phyloP scores from a whole-genome alignment of 805 yeast genomes.

The Teunomyces lycoperdinae region DNA sequence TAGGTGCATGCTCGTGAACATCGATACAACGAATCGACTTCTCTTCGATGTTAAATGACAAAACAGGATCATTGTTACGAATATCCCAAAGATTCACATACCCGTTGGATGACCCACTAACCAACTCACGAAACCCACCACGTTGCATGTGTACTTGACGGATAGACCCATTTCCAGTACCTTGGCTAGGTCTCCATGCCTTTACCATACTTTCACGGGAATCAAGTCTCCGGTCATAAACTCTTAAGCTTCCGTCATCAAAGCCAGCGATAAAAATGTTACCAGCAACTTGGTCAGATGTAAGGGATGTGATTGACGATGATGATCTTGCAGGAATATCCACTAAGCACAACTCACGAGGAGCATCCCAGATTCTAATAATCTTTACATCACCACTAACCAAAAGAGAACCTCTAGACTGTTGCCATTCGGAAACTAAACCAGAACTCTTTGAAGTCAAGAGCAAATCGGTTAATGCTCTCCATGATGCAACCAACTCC shows the following conservation, averaged over 20 bases:
- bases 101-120: conserved; percentile 82
- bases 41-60: conserved; percentile 51
- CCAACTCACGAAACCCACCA: conserved; percentile 90
- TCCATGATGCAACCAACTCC: conserved; percentile 81
- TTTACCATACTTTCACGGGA: conserved; percentile 82
- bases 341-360: conserved; percentile 78
- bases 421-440: conserved; percentile 93
- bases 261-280: conserved; percentile 88
- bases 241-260: conserved; percentile 84
- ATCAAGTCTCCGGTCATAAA: conserved; percentile 85
- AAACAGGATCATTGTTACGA: conserved; percentile 67
- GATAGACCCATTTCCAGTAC: conserved; percentile 49
- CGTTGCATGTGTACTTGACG: conserved; percentile 90
- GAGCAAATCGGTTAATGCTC: conserved; percentile 83
- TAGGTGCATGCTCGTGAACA: conserved; percentile 95
- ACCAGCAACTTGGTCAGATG: conserved; percentile 96
- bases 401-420: conserved; percentile 82
- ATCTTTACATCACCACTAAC: conserved; percentile 95
- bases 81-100: conserved; percentile 89
- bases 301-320: conserved; percentile 80
- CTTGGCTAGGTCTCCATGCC: conserved; percentile 56
- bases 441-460: conserved; percentile 82
- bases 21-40: conserved; percentile 63
- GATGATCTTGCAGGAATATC: conserved; percentile 92
- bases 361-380: conserved; percentile 95